Evolutionary conservation across 495 filamentous ascomycete genomes (phyloP), one percentile per base, ranked within the genome.

Genomic region (Hyaloscypha hepaticicola): DNA sequence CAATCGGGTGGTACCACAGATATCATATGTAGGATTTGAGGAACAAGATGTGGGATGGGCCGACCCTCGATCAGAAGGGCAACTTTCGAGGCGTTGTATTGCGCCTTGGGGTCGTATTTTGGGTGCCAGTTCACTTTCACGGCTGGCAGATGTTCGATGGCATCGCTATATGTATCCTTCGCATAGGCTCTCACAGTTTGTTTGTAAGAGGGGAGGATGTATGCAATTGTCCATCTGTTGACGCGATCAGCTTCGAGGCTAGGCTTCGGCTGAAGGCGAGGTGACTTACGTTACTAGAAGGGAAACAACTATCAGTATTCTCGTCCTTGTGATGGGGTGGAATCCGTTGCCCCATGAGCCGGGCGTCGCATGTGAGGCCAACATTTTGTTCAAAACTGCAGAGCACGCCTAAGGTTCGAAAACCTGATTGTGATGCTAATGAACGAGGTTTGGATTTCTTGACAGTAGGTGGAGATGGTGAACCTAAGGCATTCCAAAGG

Each of bases 1-100:
- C 81, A 83, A 66, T 82, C 80, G 9, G 78, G 74, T 11, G 80
- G 81, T 0, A 82, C 78, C 24, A 82, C 78, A 0, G 76, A 71
- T 12, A 80, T 80, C 77, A 83, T 80, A 66, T 82, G 78, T 1
- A 82, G 72, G 16, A 83, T 70, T 28, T 75, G 75, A 1, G 81
- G 79, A 1, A 77, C 76, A 5, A 82, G 72, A 64, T 77, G 75
- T 5, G 79, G 71, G 12, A 80, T 65, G 0, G 77, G 76, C 22
- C 81, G 77, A 22, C 72, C 72, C 66, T 83, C 80, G 59, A 83
- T 82, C n/a, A 83, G 33, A 53, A 82, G 72, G 48, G 80, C 80
- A 19, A 83, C 67, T 66, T 82, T 82, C 19, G 77, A 77, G 49
- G 72, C 60, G 64, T 81, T 82, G 71, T 75, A 82, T 38, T 73